Conservation (phyloP, 2,329 filamentous ascomycete species). For the Aureobasidium leucospermi region DNA sequence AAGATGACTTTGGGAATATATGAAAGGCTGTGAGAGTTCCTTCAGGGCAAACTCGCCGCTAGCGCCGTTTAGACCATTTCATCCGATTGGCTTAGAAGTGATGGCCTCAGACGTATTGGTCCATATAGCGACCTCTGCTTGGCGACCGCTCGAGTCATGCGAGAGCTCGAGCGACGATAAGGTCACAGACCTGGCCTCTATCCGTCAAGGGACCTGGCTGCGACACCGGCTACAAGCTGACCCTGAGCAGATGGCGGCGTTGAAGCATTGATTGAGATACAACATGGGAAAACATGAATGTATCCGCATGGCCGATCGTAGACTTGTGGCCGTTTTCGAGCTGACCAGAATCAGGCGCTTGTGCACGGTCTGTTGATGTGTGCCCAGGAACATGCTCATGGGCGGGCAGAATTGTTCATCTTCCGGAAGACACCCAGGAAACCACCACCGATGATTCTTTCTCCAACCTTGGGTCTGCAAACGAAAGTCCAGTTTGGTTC, state of each 20-base stretch:
- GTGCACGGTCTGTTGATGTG: not conserved
- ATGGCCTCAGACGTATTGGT: not conserved
- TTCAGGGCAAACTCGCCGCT: not conserved
- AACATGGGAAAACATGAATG: no score
- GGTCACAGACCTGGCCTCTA: no score
- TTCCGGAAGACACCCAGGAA: slow-evolving; percentile 32
- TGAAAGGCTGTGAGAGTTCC: not conserved
- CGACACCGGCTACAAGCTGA: not conserved
- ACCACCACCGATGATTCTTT: slow-evolving; percentile 30
- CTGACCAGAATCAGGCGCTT: not conserved
- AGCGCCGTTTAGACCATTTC: not conserved
- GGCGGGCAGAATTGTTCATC: slow-evolving; percentile 11
- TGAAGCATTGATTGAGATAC: not conserved
- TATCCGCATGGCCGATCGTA: no score
- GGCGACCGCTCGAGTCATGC: not conserved
- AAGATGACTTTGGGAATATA: not conserved
- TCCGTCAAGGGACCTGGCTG: not conserved
- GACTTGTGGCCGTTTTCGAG: not conserved
- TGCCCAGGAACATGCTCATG: not conserved
- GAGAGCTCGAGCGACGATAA: not conserved
- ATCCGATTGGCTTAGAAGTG: not conserved
- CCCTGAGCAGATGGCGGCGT: not conserved
- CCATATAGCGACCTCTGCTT: not conserved
- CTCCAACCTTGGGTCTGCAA: slow-evolving; percentile 34
- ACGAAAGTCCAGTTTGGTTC: slow-evolving; percentile 23